A percentile compares a stretch with the other conserved stretches of the same genome.
These are phyloP conservation scores for Cercospora sp. DNA, from an alignment of 2,329 filamentous ascomycete species.

Conservation along the genomic window DNA sequence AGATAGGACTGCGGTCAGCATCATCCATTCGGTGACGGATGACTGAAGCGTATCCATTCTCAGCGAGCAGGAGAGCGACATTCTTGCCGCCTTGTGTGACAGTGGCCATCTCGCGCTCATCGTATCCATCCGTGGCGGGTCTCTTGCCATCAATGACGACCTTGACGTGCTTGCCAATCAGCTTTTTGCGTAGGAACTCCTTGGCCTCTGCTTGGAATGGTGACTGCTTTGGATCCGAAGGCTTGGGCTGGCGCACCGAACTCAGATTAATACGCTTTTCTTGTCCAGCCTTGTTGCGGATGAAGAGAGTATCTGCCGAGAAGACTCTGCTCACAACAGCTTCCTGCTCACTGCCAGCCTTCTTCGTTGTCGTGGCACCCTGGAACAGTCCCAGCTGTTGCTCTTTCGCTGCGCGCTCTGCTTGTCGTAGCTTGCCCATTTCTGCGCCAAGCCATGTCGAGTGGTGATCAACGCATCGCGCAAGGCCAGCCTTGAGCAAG, in stretches of 20 bases:
- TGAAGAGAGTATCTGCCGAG: conserved; percentile 83
- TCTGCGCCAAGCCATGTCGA: conserved; percentile 85
- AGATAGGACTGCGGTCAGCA: conserved; percentile 88
- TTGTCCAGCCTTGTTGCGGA: conserved; percentile 78
- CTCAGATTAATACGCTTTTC: conserved; percentile 92
- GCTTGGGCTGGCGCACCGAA: conserved; percentile 90
- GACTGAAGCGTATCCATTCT: conserved; percentile 89
- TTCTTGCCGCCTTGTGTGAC: conserved; percentile 83
- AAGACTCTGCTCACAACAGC: conserved; percentile 82
- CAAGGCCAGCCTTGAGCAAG: conserved; percentile 83
- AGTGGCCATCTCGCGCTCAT: conserved; percentile 92
- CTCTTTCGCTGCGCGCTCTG: conserved; percentile 81
- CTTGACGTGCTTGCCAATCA: conserved; percentile 95
- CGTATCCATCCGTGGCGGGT: conserved; percentile 84
- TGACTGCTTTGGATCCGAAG: conserved; percentile 79
- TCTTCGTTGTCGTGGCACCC: conserved; percentile 66
- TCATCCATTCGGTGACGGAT: conserved; percentile 95
- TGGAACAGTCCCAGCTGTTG: conserved; percentile 78
- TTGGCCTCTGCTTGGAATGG: conserved; percentile 93
- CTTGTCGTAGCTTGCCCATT: conserved; percentile 81
- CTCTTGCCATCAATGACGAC: conserved; percentile 88
- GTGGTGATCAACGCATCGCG: conserved; percentile 92
- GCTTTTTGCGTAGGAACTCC: conserved; percentile 87
- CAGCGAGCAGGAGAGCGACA: conserved; percentile 78
- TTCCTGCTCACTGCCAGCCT: conserved; percentile 67